Base-by-base conservation (phyloP, 768 basidiomycete species). In the Podaxis pistillaris region DNA sequence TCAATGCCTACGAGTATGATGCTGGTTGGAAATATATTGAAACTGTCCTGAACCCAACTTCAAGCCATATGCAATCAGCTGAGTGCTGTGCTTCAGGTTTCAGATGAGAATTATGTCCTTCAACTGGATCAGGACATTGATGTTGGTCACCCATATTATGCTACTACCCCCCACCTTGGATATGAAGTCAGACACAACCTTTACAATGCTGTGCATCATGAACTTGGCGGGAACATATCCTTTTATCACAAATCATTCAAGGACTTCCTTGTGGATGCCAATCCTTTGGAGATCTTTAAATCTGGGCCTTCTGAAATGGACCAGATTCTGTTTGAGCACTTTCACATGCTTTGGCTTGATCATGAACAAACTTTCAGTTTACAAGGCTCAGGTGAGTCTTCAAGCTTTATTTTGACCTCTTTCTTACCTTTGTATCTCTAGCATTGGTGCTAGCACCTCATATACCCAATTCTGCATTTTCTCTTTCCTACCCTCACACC, bases 401-500 rank as follows among this genome's bases (percentile, higher is more conserved):
- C 17, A 0, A 15, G 15, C 41, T 6, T 17, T 15, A 44, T 5
- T 7, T 44, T 17, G 17, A 44, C n/a, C 12, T 44, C 41, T 44
- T 15, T 5, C n/a, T n/a, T 44, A 44, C 15, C 38, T 40, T 12
- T 44, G 4, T 17, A 17, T 44, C n/a, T 15, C n/a, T 44, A 44
- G 41, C 5, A 6, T n/a, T 44, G 13, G 41, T 15, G 41, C 17
- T 6, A n/a, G 41, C 17, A 44, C 41, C 15, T 17, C 41, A 44
- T 44, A 17, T 44, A 17, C 41, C 13, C 0, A 17, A 19, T 38
- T 52, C 58, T 2, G 47, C 58, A 7, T 24, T n/a, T n/a, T 51
- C n/a, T 7, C 47, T 60, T 15, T 60, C 59, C 12, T 53, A 52
- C 38, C 51, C 59, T 2, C 13, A 22, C 59, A 53, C 59, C 1